phyloP scores from a whole-genome alignment of 352 stramenopile genomes.

The Pythium sp. region DNA sequence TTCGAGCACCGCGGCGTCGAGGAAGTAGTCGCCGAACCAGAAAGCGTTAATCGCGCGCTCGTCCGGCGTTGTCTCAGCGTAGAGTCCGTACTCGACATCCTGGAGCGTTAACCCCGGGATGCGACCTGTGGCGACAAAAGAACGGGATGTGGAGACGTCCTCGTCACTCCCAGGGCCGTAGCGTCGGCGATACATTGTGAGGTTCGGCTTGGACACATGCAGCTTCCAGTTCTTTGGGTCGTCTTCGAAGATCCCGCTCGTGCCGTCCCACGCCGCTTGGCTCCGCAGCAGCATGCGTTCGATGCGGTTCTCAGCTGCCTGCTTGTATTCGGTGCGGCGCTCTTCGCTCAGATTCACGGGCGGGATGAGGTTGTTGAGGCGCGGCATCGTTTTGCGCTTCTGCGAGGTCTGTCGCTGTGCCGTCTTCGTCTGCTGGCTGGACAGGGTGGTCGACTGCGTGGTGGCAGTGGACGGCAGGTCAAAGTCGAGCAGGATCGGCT shows the following conservation, averaged over 20 bases:
- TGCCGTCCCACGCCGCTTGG: slow-evolving; percentile 52
- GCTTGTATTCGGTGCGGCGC: slow-evolving; percentile 7
- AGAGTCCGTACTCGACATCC: slow-evolving; percentile 68
- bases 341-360: slow-evolving; percentile 10
- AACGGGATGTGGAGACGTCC: slow-evolving; percentile 20
- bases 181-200: slow-evolving; percentile 44
- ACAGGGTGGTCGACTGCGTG: background rate
- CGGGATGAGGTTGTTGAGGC: slow-evolving; percentile 15
- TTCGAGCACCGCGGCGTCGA: slow-evolving; percentile 67
- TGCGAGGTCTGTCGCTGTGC: background rate
- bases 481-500: slow-evolving; percentile 18
- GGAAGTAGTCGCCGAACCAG: slow-evolving; percentile 57
- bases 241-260: slow-evolving; percentile 52
- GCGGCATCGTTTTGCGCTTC: slow-evolving; percentile 2
- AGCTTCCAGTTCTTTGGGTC: slow-evolving; percentile 62
- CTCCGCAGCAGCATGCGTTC: slow-evolving; percentile 33
- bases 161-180: slow-evolving; percentile 5
- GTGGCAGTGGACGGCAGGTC: slow-evolving; percentile 5
- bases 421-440: background rate
- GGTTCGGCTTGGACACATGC: slow-evolving; percentile 47
- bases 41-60: slow-evolving; percentile 59
- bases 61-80: slow-evolving; percentile 69
- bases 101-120: slow-evolving; percentile 56
- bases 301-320: slow-evolving; percentile 36
- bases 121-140: slow-evolving; percentile 57